A percentile compares a stretch with the other conserved stretches of the same genome.
phyloP scores from a whole-genome alignment of 441 rosid species.

The Erysimum pusillum region DNA sequence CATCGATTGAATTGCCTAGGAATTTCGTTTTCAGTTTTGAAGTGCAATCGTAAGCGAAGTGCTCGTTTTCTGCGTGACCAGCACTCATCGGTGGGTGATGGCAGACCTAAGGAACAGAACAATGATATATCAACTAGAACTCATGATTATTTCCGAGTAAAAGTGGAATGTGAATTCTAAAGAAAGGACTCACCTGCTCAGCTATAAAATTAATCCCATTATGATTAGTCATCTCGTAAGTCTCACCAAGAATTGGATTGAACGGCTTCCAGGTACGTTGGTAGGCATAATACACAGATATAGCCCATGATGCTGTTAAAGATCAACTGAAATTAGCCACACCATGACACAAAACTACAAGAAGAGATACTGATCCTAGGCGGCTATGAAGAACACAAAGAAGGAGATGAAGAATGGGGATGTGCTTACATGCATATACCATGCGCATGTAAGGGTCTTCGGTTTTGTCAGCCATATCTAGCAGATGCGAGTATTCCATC shows the following conservation, averaged over 20 bases:
- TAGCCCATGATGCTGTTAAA: conserved; percentile 86
- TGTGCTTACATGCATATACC: conserved; percentile 83
- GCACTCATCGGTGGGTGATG: conserved; percentile 98
- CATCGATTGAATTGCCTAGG: conserved; percentile 85
- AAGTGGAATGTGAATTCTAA: not conserved
- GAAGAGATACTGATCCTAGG: conserved; percentile 14
- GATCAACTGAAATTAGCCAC: conserved; percentile 22
- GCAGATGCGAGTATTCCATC: conserved; percentile 92
- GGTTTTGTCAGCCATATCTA: conserved; percentile 88
- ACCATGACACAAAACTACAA: conserved; percentile 5
- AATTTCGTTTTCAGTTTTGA: conserved; percentile 93
- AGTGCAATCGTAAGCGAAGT: conserved; percentile 84
- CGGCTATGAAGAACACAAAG: not conserved
- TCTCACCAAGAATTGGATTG: conserved; percentile 97
- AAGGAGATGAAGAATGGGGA: conserved; percentile 13
- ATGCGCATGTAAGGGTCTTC: conserved; percentile 95
- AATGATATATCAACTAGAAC: conserved; percentile 11
- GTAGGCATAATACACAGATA: conserved; percentile 82
- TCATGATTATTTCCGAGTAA: not conserved
- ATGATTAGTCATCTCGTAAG: conserved; percentile 84
- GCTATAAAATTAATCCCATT: conserved; percentile 76
- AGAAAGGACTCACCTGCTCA: conserved; percentile 69
- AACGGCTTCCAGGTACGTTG: conserved; percentile 97
- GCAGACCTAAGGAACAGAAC: conserved; percentile 67
- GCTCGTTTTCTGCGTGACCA: conserved; percentile 95